Base-by-base conservation (phyloP, 139 green algal genomes). In the Haematococcus sp. region DNA sequence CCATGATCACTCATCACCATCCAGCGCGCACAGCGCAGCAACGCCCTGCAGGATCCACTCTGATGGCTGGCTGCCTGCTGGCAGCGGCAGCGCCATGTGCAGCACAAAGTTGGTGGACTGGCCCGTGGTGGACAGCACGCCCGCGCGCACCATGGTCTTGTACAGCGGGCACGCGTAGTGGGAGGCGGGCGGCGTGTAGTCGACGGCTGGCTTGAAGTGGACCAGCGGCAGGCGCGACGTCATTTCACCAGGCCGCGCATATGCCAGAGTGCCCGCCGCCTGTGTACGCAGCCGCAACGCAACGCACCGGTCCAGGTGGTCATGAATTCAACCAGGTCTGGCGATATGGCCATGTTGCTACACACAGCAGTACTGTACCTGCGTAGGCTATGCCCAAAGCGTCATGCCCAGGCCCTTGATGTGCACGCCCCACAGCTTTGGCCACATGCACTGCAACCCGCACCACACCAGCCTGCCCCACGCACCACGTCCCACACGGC, bases 41-140 rank as follows among this genome's bases (percentile, higher is more conserved):
- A 88, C 85, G 3, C 90, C 91, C 69, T 90, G 87, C 77, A 93
- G 77, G 33, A 93, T 70, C 86, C 87, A 95, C 52, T 83, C 83
- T 43, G 83, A 68, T 2, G 81, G 43, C 11, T 75, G 49, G 11
- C 79, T 91, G 20, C 71, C 76, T 9, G 51, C 19, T 16, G 70
- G 58, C 19, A 93, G 87, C 0, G 85, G 84, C 72, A 94, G 75
- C 9, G 63, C 67, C 40, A 97, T 55, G 63, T 83, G 78, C 49
- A 93, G 28, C 31, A 97, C 77, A 64, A 90, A 94, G 79, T 94
- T 97, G 56, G 86, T 93, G 71, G 68, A 84, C 72, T 90, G 82
- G 1, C 90, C 88, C 7, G 88, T 94, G 0, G 89, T 95, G 69
- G 70, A 87, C 55, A 94, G 79, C 59, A 86, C 76, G 9, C 89